Evolutionary conservation across 306 rosid genomes (phyloP).

Genomic region (Quercus mongolica): DNA sequence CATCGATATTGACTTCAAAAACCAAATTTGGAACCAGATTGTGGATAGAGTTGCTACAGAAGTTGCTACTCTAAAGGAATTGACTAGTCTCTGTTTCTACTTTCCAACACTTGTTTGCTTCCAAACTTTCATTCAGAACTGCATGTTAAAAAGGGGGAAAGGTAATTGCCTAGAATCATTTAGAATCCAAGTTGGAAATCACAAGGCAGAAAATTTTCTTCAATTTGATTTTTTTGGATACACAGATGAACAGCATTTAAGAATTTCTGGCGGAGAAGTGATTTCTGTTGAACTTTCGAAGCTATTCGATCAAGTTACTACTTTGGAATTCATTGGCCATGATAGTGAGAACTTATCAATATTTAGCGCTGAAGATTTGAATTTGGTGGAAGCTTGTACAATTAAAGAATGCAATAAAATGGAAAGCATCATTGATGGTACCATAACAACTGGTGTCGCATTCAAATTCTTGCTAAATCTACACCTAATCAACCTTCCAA

Average conservation of each 20-base stretch:
- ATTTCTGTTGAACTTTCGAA: background rate
- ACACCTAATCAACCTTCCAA: background rate
- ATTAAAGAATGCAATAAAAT: background rate
- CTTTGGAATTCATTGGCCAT: background rate
- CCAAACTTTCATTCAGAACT: background rate
- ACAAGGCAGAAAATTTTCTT: background rate
- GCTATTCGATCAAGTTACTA: no score
- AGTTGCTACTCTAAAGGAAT: no score
- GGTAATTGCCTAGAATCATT: background rate
- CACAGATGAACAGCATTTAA: background rate
- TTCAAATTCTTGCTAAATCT: background rate
- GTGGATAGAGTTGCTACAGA: background rate
- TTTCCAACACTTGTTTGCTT: background rate
- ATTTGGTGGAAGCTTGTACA: background rate
- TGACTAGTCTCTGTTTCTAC: no score
- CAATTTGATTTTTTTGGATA: background rate
- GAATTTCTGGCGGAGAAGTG: background rate
- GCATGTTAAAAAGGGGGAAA: background rate
- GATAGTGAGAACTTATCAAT: background rate
- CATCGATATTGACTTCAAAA: background rate
- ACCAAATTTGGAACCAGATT: background rate
- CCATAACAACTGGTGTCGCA: background rate
- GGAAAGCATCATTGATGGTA: background rate
- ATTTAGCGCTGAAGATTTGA: background rate
- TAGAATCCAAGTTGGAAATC: background rate